Conservation (phyloP, 192 early-diverging fungal species). For the Linnemannia exigua region DNA sequence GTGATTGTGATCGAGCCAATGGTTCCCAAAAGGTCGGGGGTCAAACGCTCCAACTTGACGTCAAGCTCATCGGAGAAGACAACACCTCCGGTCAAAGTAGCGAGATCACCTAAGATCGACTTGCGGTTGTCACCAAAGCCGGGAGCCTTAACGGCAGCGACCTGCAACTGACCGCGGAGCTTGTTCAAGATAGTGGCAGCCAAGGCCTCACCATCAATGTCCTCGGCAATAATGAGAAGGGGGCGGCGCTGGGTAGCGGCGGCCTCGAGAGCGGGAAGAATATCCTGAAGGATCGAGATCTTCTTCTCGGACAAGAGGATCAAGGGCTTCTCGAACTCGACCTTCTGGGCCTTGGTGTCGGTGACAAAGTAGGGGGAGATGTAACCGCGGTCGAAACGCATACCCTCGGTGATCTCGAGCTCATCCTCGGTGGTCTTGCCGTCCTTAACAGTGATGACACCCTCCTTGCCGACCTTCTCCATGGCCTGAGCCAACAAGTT, state of each 20-base stretch:
- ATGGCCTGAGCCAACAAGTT: conserved; percentile 98
- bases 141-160: conserved; percentile 98
- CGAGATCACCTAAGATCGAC: conserved; percentile 97
- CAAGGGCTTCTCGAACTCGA: conserved; percentile 99
- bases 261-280: conserved; percentile 96
- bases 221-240: conserved; percentile 98
- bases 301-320: conserved; percentile 99
- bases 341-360: conserved; percentile 98
- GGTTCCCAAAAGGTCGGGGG: conserved; percentile 91
- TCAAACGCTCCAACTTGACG: conserved; percentile 96
- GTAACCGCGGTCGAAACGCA: conserved; percentile 99
- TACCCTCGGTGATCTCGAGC: conserved; percentile 99
- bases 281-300: conserved; percentile 95
- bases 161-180: conserved; percentile 97
- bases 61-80: conserved; percentile 99
- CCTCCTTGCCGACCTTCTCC: conserved; percentile 99
- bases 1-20: conserved; percentile 92
- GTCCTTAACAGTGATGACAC: conserved; percentile 99
- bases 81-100: conserved; percentile 94
- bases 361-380: conserved; percentile 99
- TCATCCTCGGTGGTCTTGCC: conserved; percentile 99
- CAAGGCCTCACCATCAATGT: conserved; percentile 99
- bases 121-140: conserved; percentile 99
- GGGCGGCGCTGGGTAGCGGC: conserved; percentile 96
- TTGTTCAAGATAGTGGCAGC: conserved; percentile 99